Conservation (phyloP, 2,329 filamentous ascomycete species). For the Stemphylium vesicarium region DNA sequence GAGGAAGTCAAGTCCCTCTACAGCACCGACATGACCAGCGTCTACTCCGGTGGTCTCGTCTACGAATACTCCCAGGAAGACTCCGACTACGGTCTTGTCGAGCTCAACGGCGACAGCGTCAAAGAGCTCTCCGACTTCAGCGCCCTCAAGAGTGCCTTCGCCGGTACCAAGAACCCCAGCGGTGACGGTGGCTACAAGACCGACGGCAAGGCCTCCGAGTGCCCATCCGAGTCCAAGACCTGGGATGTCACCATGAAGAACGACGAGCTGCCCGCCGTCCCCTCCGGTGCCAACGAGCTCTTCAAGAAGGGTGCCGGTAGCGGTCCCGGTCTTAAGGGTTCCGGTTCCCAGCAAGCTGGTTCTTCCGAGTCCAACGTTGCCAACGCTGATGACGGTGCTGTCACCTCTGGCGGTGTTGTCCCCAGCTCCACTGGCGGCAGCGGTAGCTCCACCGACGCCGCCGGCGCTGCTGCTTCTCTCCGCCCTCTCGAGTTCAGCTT, state of each 20-base stretch:
- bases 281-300: constrained; percentile 61
- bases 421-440: constrained; percentile 24
- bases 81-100: constrained; percentile 75
- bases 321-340: constrained; percentile 62
- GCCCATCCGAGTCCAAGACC: constrained; percentile 60
- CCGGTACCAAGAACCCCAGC: constrained; percentile 57
- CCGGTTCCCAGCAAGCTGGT: constrained; percentile 63
- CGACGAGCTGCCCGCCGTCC: constrained; percentile 64
- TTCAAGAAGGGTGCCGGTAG: constrained; percentile 64
- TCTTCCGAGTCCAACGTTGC: constrained; percentile 53
- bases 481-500: constrained; percentile 55
- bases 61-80: constrained; percentile 86
- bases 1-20: constrained; percentile 81
- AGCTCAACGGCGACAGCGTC: constrained; percentile 63
- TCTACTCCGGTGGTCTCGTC: constrained; percentile 95
- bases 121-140: constrained; percentile 68
- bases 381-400: constrained; percentile 57
- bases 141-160: constrained; percentile 59
- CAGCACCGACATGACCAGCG: constrained; percentile 78
- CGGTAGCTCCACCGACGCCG: constrained; percentile 17
- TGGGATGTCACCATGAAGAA: constrained; percentile 61
- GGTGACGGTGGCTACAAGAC: constrained; percentile 67
- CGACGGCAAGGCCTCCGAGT: constrained; percentile 59
- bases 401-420: constrained; percentile 46
- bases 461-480: constrained; percentile 54